phyloP scores from a whole-genome alignment of 2,329 filamentous ascomycete genomes.

The Pseudocercospora cruenta region DNA sequence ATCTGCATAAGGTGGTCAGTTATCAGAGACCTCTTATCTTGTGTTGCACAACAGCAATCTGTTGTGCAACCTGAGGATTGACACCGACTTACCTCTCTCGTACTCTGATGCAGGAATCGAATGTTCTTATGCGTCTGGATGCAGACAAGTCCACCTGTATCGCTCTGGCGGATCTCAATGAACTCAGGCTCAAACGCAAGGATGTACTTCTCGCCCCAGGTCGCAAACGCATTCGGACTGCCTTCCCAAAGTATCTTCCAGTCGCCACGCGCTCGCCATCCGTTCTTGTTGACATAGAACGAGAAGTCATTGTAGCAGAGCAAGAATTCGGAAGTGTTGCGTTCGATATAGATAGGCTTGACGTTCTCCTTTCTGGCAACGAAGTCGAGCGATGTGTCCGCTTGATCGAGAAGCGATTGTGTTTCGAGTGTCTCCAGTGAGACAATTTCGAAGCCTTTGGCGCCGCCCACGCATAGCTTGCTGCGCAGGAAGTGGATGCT shows the following conservation, averaged over 20 bases:
- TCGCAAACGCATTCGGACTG: constrained; percentile 84
- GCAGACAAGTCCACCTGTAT: constrained; percentile 86
- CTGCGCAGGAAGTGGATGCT: constrained; percentile 97
- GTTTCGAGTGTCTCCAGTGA: constrained; percentile 97
- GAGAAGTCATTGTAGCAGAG: constrained; percentile 98
- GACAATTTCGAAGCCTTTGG: constrained; percentile 94
- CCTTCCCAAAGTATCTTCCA: constrained; percentile 99
- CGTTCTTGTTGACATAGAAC: constrained; percentile 98
- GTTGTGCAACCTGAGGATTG: background rate
- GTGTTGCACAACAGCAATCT: background rate
- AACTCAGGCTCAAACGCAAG: constrained; percentile 97
- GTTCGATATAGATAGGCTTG: constrained; percentile 94
- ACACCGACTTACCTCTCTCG: constrained; percentile 75
- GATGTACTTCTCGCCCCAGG: constrained; percentile 90
- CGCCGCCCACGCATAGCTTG: constrained; percentile 94
- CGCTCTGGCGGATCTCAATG: constrained; percentile 93
- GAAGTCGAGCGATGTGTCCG: constrained; percentile 96
- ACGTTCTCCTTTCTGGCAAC: constrained; percentile 85
- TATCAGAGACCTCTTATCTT: background rate
- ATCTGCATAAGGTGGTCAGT: constrained; percentile 63
- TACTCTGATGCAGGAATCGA: constrained; percentile 90
- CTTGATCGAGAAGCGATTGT: constrained; percentile 93
- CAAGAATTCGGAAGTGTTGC: constrained; percentile 93
- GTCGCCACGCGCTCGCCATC: constrained; percentile 92
- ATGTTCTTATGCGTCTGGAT: constrained; percentile 97